Conservation (phyloP, 176 grass and related monocot genomes). For the Paspalum vaginatum region DNA sequence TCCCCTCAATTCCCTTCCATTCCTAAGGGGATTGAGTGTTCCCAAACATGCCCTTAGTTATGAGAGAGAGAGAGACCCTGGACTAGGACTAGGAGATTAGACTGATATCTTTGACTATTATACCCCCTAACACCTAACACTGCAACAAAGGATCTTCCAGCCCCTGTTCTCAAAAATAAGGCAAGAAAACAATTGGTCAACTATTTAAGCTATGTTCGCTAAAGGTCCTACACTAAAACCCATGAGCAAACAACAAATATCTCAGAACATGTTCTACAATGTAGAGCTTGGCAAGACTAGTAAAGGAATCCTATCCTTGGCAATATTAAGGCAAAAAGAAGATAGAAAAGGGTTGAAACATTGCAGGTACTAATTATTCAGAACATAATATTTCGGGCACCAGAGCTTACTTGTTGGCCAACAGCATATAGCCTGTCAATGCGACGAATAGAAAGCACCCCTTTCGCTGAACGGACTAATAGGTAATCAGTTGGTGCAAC, state of each 20-base stretch:
- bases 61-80: no score
- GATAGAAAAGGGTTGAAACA: conserved; percentile 7
- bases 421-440: conserved; percentile 82
- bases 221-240: background rate
- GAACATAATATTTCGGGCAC: conserved; percentile 8
- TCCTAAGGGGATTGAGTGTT: no score
- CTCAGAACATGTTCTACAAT: background rate
- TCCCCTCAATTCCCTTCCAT: no score
- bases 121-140: no score
- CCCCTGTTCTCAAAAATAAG: no score
- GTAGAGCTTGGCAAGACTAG: background rate
- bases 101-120: no score
- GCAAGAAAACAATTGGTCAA: no score
- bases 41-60: no score
- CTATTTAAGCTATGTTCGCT: background rate
- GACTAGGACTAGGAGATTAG: no score
- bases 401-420: conserved; percentile 79
- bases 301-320: conserved; percentile 6
- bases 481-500: conserved; percentile 77
- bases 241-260: conserved; percentile 18
- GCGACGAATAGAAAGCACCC: conserved; percentile 73
- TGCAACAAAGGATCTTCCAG: no score
- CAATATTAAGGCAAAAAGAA: background rate
- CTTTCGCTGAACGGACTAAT: conserved; percentile 85
- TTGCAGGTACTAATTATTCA: conserved; percentile 5